Base-by-base conservation (phyloP, 148 eudicot species). In the Vaccinium macrocarpon region DNA sequence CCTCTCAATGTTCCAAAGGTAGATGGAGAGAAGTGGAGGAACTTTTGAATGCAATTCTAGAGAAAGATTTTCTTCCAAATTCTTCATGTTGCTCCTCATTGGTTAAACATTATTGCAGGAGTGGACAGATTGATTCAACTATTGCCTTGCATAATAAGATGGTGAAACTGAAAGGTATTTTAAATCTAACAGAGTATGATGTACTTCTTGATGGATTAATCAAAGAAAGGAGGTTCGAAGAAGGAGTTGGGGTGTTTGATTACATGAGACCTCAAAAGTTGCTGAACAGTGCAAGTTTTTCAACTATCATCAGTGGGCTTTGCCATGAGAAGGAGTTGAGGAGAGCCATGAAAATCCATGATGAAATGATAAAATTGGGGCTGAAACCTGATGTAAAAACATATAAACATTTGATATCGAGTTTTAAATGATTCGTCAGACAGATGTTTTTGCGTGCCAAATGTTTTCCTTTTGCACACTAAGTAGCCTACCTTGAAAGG, bases 341-440 rank as follows among this genome's bases (percentile, higher is more conserved):
- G 81, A 91, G 85, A 88, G 99, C 98, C 53, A 96, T 96, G 96
- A 86, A 87, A 86, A 71, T 96, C 52, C 99, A 96, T 86, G 99
- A 93, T 88, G 95, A 94, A 75, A 94, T 96, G 99, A 77, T 94
- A 87, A 91, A 89, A 85, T 84, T 89, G 90, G 97, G 99, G 53
- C 90, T 94, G 66, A 93, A 92, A 87, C 99, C 98, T 21, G 89
- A 91, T 82, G 38, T 70, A 8, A 93, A 87, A 80, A 86, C 91
- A 23, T 96, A 96, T 85, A 96, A 88, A 81, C 91, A 86, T 32
- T 71, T 96, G 82, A 94, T 96, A 78, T 87, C 92, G 83, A 88
- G 91, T 70, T 96, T 96, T 82, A 88, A 56, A 87, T 95, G 84
- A 89, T 82, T 35, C n/a, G 12, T 76, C 78, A 46, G 23, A 50